Evolutionary conservation across 495 filamentous ascomycete genomes (phyloP), one percentile per base, ranked within the genome.

Genomic region (Bathelium albidoporum): DNA sequence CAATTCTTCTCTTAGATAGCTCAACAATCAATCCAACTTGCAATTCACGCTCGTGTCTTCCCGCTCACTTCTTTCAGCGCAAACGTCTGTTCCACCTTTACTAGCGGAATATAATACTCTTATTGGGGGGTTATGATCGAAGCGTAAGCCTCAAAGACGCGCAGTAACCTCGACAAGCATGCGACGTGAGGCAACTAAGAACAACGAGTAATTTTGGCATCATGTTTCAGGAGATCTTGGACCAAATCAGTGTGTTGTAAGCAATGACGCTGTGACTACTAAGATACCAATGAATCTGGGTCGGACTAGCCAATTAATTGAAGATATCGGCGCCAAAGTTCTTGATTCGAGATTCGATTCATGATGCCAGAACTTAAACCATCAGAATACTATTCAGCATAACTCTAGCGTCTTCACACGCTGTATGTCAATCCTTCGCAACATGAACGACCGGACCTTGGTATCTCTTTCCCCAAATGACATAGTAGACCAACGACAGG

Each of bases 371-470:
- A 41, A 41, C 16, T 41, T 7, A 7, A 41, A 41, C 36, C 36
- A 41, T 16, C 36, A 5, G 36, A 41, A 5, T 41, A 41, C 36
- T 16, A 5, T 41, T 41, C 36, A 41, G 36, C 36, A 16, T 16
- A 41, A 41, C 36, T 41, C 36, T 41, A 41, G 36, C 36, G 16
- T 16, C 36, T 41, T 41, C 36, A 41, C 36, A 41, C 36, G 36
- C 36, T 41, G 36, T 7, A 41, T 41, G 16, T 41, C 36, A 41
- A 41, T 41, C 16, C 36, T 41, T 41, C 16, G 36, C 36, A 41
- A 65, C 63, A 32, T 62, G 44, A 22, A 52, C 65, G 16, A 71
- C 65, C 16, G 69, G 69, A 5, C 69, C 69, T 26, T 63, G 61
- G 52, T 71, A 69, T 14, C 59, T 41, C 28, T 67, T 65, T 28